A percentile compares a stretch with the other conserved stretches of the same genome.
Evolutionary conservation across 2,329 filamentous ascomycete species (phyloP).

Genomic region (Dothideomycetidae sp.): DNA sequence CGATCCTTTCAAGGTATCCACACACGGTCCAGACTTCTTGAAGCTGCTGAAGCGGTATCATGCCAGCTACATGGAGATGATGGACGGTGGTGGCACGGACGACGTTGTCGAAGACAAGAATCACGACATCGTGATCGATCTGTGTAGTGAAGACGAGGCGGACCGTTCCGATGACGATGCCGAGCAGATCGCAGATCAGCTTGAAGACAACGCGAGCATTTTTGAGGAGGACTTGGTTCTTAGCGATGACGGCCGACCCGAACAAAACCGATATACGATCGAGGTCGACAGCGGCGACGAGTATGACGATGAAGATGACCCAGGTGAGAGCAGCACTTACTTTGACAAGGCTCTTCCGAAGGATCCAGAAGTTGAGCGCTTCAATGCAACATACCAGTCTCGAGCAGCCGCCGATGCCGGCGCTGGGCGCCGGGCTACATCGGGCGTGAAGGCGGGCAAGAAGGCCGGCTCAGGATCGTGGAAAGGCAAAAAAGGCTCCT

Average conservation of each 20-base stretch:
- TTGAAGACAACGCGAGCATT: constrained; percentile 7
- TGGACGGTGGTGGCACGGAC: constrained; percentile 20
- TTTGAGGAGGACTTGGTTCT: constrained; percentile 1
- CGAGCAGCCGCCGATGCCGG: background rate
- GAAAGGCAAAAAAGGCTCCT: constrained; percentile 2
- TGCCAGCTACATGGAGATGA: constrained; percentile 27
- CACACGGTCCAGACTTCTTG: constrained; percentile 48
- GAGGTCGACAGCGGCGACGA: constrained; percentile 33
- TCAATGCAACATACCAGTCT: constrained; percentile 14
- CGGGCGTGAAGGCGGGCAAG: too few species aligned
- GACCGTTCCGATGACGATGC: constrained; percentile 17
- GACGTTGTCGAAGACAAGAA: constrained; percentile 31
- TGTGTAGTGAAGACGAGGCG: constrained; percentile 29
- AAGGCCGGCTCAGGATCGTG: background rate
- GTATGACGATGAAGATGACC: constrained; percentile 25
- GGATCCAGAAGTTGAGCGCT: constrained; percentile 15
- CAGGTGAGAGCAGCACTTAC: constrained; percentile 16
- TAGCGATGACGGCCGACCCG: background rate
- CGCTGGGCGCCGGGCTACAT: too few species aligned
- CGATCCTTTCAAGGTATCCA: constrained; percentile 45
- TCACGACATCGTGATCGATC: constrained; percentile 28
- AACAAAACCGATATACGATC: constrained; percentile 18
- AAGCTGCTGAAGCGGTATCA: constrained; percentile 37
- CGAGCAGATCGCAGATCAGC: constrained; percentile 12
- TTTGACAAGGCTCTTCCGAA: constrained; percentile 15